A percentile compares a stretch with the other conserved stretches of the same genome.
phyloP scores from a whole-genome alignment of 768 basidiomycete genomes.

The Kwoniella shandongensis region DNA sequence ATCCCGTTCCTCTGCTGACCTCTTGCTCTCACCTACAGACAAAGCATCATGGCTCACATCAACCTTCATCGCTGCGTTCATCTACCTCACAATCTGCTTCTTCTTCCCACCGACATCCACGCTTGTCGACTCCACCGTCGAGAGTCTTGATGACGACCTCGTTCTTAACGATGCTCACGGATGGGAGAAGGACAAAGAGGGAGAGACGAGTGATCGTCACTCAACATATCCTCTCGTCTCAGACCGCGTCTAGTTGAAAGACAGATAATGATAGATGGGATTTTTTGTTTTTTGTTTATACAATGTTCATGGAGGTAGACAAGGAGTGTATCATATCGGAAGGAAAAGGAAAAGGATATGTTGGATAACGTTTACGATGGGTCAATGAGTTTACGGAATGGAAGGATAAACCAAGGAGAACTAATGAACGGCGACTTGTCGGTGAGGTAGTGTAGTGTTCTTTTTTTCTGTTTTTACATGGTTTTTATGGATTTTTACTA shows the following conservation, averaged over 20 bases:
- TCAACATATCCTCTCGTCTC: slow-evolving; percentile 9
- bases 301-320: not conserved
- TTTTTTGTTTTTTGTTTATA: no score
- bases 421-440: no score
- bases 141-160: slow-evolving; percentile 25
- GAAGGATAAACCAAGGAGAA: not conserved
- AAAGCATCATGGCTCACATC: slow-evolving; percentile 36
- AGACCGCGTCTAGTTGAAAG: slow-evolving; percentile 2
- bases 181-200: slow-evolving; percentile 18
- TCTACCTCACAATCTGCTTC: slow-evolving; percentile 54
- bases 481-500: no score
- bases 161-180: slow-evolving; percentile 9
- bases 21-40: slow-evolving; percentile 14
- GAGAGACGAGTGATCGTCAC: slow-evolving; percentile 6
- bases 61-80: slow-evolving; percentile 51
- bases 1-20: not conserved
- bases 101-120: slow-evolving; percentile 56
- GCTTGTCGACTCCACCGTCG: slow-evolving; percentile 49
- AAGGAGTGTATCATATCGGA: not conserved
- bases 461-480: no score
- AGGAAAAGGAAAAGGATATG: not conserved
- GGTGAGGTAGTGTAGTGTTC: no score
- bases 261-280: no score
- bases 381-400: not conserved
- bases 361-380: no score